phyloP scores from a whole-genome alignment of 192 early-diverging fungal genomes.

The Allomyces javanicus region DNA sequence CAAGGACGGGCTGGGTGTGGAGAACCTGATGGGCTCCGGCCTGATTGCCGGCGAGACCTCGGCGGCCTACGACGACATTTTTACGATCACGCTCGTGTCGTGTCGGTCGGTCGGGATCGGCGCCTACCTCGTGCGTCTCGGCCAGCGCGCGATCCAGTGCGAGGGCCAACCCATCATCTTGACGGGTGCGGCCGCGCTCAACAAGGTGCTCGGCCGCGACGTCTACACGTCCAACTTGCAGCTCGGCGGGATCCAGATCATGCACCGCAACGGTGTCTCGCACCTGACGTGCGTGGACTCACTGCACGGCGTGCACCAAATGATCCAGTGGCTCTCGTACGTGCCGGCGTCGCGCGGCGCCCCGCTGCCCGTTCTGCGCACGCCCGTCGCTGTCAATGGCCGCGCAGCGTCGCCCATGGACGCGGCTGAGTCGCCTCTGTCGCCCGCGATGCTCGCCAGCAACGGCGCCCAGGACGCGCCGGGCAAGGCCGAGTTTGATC shows the following conservation, averaged over 20 bases:
- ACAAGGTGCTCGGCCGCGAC: conserved; percentile 95
- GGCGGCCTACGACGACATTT: conserved; percentile 91
- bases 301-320: conserved; percentile 76
- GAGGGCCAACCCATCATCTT: conserved; percentile 97
- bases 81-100: conserved; percentile 88
- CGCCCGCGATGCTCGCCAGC: background rate
- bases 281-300: conserved; percentile 92
- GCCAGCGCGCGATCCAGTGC: conserved; percentile 90
- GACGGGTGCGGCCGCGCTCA: conserved; percentile 87
- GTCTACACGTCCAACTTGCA: conserved; percentile 97
- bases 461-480: background rate
- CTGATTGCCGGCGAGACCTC: conserved; percentile 95
- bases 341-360: conserved; percentile 56
- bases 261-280: conserved; percentile 98
- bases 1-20: conserved; percentile 78
- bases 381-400: background rate
- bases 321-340: conserved; percentile 83
- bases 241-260: conserved; percentile 95
- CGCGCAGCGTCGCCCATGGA: conserved; percentile 25
- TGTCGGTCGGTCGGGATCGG: conserved; percentile 98
- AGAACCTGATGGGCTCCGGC: conserved; percentile 89
- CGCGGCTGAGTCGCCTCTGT: conserved; percentile 9
- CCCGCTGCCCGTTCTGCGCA: conserved; percentile 28
- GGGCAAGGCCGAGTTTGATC: conserved; percentile 22
- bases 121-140: conserved; percentile 94